phyloP scores from a whole-genome alignment of 805 yeast species.

The Yamadazyma akitaensis region DNA sequence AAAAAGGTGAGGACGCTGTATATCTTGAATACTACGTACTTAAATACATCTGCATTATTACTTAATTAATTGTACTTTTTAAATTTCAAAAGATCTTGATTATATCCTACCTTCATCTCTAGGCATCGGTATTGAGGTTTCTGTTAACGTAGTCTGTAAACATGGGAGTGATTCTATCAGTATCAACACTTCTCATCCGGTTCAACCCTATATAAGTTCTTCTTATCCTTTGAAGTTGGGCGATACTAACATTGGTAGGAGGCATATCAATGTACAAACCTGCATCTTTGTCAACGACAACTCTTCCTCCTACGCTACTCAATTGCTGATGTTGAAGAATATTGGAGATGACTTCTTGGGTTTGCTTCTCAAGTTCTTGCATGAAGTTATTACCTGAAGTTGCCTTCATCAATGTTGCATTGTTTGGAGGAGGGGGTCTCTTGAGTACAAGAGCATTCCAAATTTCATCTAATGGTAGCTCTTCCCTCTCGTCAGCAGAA shows the following conservation, averaged over 20 bases:
- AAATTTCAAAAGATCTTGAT: not conserved
- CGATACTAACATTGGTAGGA: slow-evolving; percentile 53
- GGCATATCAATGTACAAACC: slow-evolving; percentile 61
- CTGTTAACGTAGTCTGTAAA: slow-evolving; percentile 77
- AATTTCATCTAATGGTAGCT: slow-evolving; percentile 62
- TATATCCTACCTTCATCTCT: not conserved
- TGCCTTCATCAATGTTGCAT: slow-evolving; percentile 79
- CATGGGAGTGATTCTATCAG: slow-evolving; percentile 61
- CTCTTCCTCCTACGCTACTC: slow-evolving; percentile 45
- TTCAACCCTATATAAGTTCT: slow-evolving; percentile 81
- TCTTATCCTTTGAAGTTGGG: slow-evolving; percentile 79
- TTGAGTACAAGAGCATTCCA: slow-evolving; percentile 60
- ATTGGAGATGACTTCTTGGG: slow-evolving; percentile 61
- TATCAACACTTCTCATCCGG: slow-evolving; percentile 71
- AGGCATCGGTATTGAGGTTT: slow-evolving; percentile 44
- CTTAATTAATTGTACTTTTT: not conserved
- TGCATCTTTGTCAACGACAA: slow-evolving; percentile 44
- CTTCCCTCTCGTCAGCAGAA: slow-evolving; percentile 45
- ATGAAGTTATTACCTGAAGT: slow-evolving; percentile 74
- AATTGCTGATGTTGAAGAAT: slow-evolving; percentile 62
- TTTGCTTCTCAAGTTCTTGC: slow-evolving; percentile 70
- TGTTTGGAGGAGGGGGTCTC: slow-evolving; percentile 71
- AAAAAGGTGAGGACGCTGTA: slow-evolving; percentile 37
- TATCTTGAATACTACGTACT: not conserved
- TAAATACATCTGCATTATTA: not conserved